Base-by-base conservation (phyloP, 1,139 yeast genomes). In the Candida buenavistaensis region DNA sequence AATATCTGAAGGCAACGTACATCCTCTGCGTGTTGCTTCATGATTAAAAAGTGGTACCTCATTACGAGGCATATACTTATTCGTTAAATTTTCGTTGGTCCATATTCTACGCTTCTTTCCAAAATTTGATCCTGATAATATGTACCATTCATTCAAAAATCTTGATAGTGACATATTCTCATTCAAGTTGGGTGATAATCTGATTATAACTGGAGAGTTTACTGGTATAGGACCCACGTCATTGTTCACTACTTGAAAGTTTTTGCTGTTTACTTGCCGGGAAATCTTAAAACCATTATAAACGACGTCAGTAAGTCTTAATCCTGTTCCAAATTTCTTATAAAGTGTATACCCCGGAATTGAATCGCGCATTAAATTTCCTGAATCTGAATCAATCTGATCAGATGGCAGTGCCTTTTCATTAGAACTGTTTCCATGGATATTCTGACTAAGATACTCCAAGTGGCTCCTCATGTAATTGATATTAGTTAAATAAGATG, bases 101-200 rank as follows among this genome's bases (percentile, higher is more conserved):
- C 55, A 50, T 10, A 48, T 28, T 6, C 59, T 37, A 30, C 50
- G 57, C 4, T 34, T 24, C 2, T 26, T 17, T 1, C 55, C 53
- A 5, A 47, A 46, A 24, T 56, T 54, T 10, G 30, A 26, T 1
- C 62, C 64, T 12, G 62, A 55, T 6, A 62, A 45, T 10, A 60
- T 31, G 42, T 58, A 59, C 70, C 70, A 64, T 43, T 62, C 68
- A 43, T 62, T 63, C 14, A 64, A 44, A 24, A 63, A 52, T 15
- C 63, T 49, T 3, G 59, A 51, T 9, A 55, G 40, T 6, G 57
- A 48, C 16, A 47, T 42, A 20, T 41, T 41, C 12, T 49, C 48
- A n/a, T 41, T 28, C 28, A 50, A 36, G 28, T 59, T 59, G 3
- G 65, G 56, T 8, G 62, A 54, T 12, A 62, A 32, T 21, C 63